Evolutionary conservation across 2,329 filamentous ascomycete genomes (phyloP).

Genomic region (Monilinia vaccinii-corymbosi): DNA sequence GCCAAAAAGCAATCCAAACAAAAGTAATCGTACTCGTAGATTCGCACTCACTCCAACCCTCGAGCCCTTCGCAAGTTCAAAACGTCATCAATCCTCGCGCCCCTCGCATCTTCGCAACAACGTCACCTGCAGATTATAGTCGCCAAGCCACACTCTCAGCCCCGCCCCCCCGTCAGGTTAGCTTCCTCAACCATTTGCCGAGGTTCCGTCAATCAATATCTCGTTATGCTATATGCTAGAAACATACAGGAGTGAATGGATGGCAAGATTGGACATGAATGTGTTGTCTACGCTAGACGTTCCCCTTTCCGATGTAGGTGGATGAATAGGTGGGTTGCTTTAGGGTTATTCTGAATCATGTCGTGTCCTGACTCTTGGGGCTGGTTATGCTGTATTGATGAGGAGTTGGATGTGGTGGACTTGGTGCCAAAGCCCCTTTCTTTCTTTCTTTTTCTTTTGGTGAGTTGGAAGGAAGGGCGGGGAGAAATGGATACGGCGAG

Average conservation of each 20-base stretch:
- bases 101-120: too few species aligned
- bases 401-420: not conserved
- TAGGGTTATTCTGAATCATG: not conserved
- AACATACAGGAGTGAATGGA: too few species aligned
- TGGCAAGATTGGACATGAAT: not conserved
- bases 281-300: not conserved
- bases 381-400: not conserved
- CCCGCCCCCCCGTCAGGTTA: not conserved
- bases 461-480: not conserved
- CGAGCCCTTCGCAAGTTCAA: not conserved
- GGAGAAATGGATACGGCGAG: not conserved
- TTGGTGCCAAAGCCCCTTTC: not conserved
- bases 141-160: conserved; percentile 1
- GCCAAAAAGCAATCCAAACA: not conserved
- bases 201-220: not conserved
- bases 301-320: not conserved
- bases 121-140: too few species aligned
- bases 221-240: too few species aligned
- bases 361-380: too few species aligned
- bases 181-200: not conserved
- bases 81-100: not conserved
- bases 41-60: not conserved
- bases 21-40: too few species aligned
- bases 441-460: too few species aligned
- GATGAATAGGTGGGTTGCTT: not conserved